These are phyloP conservation scores for Medicago arabica DNA, from an alignment of 306 rosid species.

Conservation along the genomic window DNA sequence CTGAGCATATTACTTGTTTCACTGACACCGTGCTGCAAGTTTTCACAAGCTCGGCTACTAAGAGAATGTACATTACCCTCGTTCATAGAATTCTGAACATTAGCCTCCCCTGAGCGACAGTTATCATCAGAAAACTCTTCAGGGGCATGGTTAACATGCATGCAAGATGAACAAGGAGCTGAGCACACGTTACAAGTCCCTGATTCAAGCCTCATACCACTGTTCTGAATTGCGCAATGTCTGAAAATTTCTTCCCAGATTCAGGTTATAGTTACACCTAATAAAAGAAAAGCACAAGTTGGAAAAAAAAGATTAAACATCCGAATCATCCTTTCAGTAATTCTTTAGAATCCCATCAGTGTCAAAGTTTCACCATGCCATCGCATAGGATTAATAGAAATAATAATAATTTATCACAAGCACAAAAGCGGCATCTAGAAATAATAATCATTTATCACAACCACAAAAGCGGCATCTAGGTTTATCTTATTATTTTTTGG, in stretches of 20 bases:
- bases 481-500: constrained; percentile 22
- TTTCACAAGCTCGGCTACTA: constrained; percentile 61
- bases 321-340: constrained; percentile 5
- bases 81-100: constrained; percentile 58
- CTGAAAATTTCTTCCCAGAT: constrained; percentile 52
- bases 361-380: constrained; percentile 12
- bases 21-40: constrained; percentile 59
- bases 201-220: constrained; percentile 69
- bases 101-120: constrained; percentile 56
- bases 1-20: constrained; percentile 62
- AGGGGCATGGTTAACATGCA: constrained; percentile 64
- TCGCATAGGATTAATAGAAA: constrained; percentile 15
- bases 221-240: constrained; percentile 49
- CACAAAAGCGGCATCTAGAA: constrained; percentile 5
- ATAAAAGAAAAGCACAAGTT: constrained; percentile 42
- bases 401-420: background rate
- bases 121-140: constrained; percentile 75
- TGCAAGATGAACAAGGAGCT: constrained; percentile 84
- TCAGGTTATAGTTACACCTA: constrained; percentile 54
- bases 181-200: constrained; percentile 82
- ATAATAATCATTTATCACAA: background rate
- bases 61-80: constrained; percentile 59
- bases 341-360: constrained; percentile 28
- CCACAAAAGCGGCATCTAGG: background rate
- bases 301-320: constrained; percentile 38